Base-by-base conservation (phyloP, 306 rosid genomes). In the Sechiopsis laciniata region DNA sequence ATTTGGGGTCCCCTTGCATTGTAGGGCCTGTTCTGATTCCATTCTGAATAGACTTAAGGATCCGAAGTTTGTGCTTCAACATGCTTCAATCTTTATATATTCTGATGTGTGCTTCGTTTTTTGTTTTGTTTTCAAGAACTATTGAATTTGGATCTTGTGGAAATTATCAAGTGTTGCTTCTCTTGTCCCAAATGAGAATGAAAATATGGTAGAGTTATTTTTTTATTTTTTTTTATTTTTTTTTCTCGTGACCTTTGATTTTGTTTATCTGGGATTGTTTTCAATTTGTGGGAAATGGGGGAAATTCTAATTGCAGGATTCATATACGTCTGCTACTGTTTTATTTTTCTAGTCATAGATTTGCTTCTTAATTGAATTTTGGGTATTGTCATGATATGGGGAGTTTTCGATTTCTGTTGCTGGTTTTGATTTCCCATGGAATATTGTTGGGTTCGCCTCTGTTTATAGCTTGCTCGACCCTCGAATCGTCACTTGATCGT, bases 1-100 rank as follows among this genome's bases (percentile, higher is more conserved):
- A 67, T 46, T 46, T 11, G 55, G 72, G 73, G 73, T 46, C 56
- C 73, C 73, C 37, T 46, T 67, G 19, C 73, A 19, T 21, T 46
- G 19, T 46, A 21, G 19, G 17, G 37, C 20, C 19, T 67, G 6
- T 67, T 45, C 56, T 17, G 9, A 65, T 65, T 65, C 29, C 24
- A 45, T 65, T 19, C n/a, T 65, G 7, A 40, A 67, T 66, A 13
- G 10, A 45, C 55, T 66, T 42, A 17, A 66, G 50, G 54, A 66
- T 66, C 54, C 10, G 8, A 42, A 42, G 48, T 42, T 42, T 42
- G 48, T 9, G 48, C 2, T 45, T 45, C 9, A 45, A 9, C 50
- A 45, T 45, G 11, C 50, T 2, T 46, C 11, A 48, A 48, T 48
- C 52, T 48, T 48, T 12, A 10, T 11, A 46, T 46, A 1, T 46